These are phyloP conservation scores for Clarireedia paspali DNA, from an alignment of 2,329 filamentous ascomycete genomes.

Conservation along the genomic window DNA sequence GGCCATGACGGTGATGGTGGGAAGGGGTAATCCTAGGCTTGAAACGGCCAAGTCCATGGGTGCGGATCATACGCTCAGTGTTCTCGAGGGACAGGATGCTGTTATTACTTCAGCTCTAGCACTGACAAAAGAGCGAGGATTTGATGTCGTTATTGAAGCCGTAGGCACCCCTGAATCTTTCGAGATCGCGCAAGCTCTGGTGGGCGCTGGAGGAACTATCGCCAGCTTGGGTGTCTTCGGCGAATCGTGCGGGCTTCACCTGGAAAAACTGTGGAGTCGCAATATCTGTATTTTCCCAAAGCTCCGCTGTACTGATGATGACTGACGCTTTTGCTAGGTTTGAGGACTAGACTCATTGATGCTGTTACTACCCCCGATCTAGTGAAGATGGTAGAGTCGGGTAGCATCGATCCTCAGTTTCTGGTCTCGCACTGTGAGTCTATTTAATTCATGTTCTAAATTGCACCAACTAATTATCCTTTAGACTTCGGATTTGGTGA, in stretches of 20 bases:
- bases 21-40: conserved; percentile 40
- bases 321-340: not conserved
- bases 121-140: conserved; percentile 37
- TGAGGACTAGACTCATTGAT: not conserved
- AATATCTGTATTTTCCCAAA: conserved; percentile 38
- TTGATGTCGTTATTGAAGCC: conserved; percentile 49
- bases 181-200: conserved; percentile 42
- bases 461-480: not conserved
- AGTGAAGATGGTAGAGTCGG: not conserved
- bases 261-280: conserved; percentile 45
- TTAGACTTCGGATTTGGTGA: not conserved
- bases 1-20: conserved; percentile 41
- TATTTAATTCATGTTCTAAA: not conserved
- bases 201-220: conserved; percentile 43
- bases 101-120: conserved; percentile 27
- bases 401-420: not conserved
- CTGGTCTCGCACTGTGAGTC: not conserved
- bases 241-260: conserved; percentile 38
- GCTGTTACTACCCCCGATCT: not conserved
- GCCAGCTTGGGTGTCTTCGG: conserved; percentile 53
- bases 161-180: conserved; percentile 47
- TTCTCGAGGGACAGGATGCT: conserved; percentile 29
- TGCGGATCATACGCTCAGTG: conserved; percentile 38
- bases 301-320: not conserved
- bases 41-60: conserved; percentile 40